Evolutionary conservation across 768 basidiomycete genomes (phyloP), one percentile per base, ranked within the genome.

Genomic region (Suillus brevipes): DNA sequence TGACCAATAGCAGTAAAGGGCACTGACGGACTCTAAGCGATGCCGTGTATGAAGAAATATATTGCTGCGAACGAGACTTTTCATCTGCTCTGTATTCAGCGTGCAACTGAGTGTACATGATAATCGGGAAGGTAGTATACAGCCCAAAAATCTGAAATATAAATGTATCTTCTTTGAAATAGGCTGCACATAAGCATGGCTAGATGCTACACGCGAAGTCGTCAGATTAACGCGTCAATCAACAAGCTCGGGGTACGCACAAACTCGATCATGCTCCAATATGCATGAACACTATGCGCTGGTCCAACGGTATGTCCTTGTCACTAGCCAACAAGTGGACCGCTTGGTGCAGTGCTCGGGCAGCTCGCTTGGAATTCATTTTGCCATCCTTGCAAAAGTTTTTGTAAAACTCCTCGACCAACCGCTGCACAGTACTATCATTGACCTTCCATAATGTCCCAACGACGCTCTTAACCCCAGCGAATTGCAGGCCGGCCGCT

Each of bases 401-500:
- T 16, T 50, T 8, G 40, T 66, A 66, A 40, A 66, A 66, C 1
- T 10, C 59, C 23, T 34, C 14, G 16, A 53, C 45, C 1, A 66
- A 28, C 12, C 2, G 36, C 5, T 9, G 28, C 53, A 50, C 62
- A 14, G 58, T 45, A 10, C 23, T 23, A 37, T 66, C 62, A 1
- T 31, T n/a, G 8, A 66, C 65, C 2, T 52, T 59, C 72, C 72
- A 73, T 57, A 72, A 56, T 28, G 72, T 73, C 50, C 65, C 72
- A 16, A 73, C 20, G 4, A 71, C 72, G 47, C 70, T 69, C 43
- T 61, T 66, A 31, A 61, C 69, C 3, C 72, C 72, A 6, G 66
- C 63, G 5, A 69, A 62, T 40, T 70, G 65, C 65, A 73, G 47
- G 10, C 70, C 70, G 10, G 72, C 68, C 14, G 72, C 72, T 13